Evolutionary conservation across 805 yeast genomes (phyloP), one percentile per base, ranked within the genome.

Genomic region (Spathaspora gorwiae): DNA sequence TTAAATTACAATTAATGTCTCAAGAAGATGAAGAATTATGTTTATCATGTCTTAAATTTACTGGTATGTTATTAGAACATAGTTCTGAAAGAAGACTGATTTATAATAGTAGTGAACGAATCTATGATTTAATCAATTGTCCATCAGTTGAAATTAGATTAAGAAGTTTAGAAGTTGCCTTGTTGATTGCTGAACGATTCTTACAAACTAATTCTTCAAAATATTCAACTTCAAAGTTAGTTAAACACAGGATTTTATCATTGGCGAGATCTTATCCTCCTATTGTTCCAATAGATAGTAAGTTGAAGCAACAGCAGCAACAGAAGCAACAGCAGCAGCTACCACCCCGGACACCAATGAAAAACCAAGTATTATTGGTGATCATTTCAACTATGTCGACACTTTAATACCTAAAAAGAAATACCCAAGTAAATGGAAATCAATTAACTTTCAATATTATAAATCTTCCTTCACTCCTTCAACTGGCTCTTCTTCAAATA

Each of bases 21-120:
- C 44, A 48, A 0, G 60, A 61, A 0, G 94, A 87, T 49, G 78
- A 72, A 34, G 55, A 47, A 1, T 47, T 79, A 3, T 59, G 83
- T 26, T 61, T 74, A 0, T 66, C 83, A 1, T 69, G 88, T 37
- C 65, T 87, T 40, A 68, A 75, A 6, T 88, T 87, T 56, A 76
- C 92, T 0, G 70, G 76, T 31, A 62, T 79, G 42, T 64, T 90
- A 30, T 65, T 90, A 38, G 86, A 83, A 35, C 80, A 85, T 54
- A 84, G 94, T 44, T 71, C 81, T 27, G 82, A 83, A 54, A 73
- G 87, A 49, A 75, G 77, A 42, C 34, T n/a, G 24, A 71, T 87
- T 24, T 90, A 87, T 60, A 69, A 81, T n/a, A 81, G 89, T 15
- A 65, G 78, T 14, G 84, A 83, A 41, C 70, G 82, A 33, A 71